Conservation (phyloP, 331 rosid genomes). For the Malus hybrid region DNA sequence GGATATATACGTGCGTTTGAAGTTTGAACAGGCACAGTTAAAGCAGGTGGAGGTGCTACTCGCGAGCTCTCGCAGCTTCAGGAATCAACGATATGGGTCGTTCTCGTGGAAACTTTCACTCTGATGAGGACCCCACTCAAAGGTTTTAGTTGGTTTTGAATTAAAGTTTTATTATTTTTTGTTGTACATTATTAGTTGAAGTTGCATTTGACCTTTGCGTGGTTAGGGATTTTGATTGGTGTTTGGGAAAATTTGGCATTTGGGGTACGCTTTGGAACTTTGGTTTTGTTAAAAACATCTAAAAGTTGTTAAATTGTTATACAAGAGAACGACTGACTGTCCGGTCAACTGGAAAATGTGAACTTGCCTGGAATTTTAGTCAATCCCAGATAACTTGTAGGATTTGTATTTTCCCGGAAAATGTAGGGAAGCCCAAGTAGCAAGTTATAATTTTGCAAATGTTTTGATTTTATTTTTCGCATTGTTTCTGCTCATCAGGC, state of each 20-base stretch:
- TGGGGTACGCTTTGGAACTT: not conserved
- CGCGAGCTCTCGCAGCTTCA: slow-evolving; percentile 14
- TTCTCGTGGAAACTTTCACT: slow-evolving; percentile 85
- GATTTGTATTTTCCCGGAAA: not conserved
- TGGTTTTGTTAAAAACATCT: not conserved
- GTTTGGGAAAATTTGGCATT: not conserved
- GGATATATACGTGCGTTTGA: not conserved
- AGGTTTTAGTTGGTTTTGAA: slow-evolving; percentile 38
- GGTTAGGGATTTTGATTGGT: not conserved
- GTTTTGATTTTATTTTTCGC: not conserved
- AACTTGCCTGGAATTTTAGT: not conserved
- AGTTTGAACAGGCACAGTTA: not conserved
- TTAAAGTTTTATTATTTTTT: not conserved
- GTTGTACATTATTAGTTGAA: not conserved
- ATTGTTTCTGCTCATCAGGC: not conserved
- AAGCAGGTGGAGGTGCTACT: slow-evolving; percentile 5
- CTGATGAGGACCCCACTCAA: slow-evolving; percentile 85
- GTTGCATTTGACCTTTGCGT: slow-evolving; percentile 1
- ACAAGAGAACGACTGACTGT: not conserved
- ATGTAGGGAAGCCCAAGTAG: not conserved
- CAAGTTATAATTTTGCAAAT: not conserved
- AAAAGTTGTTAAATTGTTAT: not conserved
- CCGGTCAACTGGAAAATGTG: not conserved
- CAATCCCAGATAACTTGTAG: not conserved
- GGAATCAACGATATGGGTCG: slow-evolving; percentile 75